These are phyloP conservation scores for Teratosphaeria gauchensis DNA, from an alignment of 2,329 filamentous ascomycete genomes.

Conservation along the genomic window DNA sequence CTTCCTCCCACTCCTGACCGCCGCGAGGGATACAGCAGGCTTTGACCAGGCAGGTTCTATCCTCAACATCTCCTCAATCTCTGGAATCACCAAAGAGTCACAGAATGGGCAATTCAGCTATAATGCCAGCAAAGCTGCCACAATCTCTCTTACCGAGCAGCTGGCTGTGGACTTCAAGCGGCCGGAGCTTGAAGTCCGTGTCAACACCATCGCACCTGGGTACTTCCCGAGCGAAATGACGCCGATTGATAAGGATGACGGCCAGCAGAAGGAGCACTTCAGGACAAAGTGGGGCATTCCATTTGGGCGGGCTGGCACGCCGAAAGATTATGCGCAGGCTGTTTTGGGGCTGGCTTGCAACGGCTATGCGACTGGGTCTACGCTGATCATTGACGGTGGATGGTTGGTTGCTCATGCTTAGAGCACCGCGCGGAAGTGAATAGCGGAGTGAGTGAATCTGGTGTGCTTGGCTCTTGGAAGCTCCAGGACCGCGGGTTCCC, in stretches of 20 bases:
- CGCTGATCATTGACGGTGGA: conserved; percentile 55
- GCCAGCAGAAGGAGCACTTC: conserved; percentile 41
- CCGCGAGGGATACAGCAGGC: conserved; percentile 30
- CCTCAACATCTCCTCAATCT: conserved; percentile 38
- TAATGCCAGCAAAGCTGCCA: conserved; percentile 41
- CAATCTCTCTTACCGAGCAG: conserved; percentile 47
- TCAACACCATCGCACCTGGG: conserved; percentile 49
- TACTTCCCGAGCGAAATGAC: conserved; percentile 52
- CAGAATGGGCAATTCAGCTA: conserved; percentile 38
- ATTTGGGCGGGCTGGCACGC: conserved; percentile 30
- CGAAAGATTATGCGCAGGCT: conserved; percentile 44
- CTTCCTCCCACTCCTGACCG: conserved; percentile 35
- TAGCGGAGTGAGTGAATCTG: not conserved
- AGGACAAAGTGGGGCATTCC: conserved; percentile 26
- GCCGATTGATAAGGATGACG: conserved; percentile 38
- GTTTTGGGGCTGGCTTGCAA: conserved; percentile 45
- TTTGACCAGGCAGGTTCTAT: conserved; percentile 33
- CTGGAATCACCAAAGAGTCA: conserved; percentile 34
- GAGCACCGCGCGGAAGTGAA: not conserved
- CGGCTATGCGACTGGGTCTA: conserved; percentile 54
- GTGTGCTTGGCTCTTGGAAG: not conserved
- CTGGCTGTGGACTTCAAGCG: conserved; percentile 44
- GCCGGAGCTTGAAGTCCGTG: conserved; percentile 41
- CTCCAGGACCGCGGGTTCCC: not conserved
- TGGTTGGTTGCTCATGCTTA: conserved; percentile 35